Conservation (phyloP, 78 protist species). For the Monosiga brevicollis region DNA sequence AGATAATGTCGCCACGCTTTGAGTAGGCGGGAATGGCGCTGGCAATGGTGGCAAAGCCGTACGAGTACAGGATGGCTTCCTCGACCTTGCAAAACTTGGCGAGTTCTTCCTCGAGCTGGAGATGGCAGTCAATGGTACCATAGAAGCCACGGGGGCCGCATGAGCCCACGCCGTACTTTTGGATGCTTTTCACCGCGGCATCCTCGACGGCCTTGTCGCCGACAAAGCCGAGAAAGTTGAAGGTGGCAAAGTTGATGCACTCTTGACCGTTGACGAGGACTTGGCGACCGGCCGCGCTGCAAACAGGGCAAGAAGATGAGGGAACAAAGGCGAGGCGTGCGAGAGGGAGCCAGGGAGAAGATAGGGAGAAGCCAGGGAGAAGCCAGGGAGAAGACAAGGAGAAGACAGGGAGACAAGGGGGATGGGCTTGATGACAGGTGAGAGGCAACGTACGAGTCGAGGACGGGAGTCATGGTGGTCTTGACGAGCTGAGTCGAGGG, state of each 20-base stretch:
- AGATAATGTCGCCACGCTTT: conserved; percentile 71
- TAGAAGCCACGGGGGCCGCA: conserved; percentile 99
- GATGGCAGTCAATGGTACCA: conserved; percentile 89
- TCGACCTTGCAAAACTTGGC: conserved; percentile 54
- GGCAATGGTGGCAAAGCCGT: conserved; percentile 70
- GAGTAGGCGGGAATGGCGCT: conserved; percentile 83
- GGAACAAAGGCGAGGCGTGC: neutral
- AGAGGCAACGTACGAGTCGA: neutral
- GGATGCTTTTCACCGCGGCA: conserved; percentile 5
- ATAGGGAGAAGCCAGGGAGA: neutral
- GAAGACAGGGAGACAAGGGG: neutral
- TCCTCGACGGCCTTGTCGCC: neutral
- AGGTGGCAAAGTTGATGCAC: neutral
- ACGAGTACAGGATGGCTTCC: conserved; percentile 76
- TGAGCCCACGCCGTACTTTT: conserved; percentile 86
- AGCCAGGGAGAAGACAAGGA: neutral
- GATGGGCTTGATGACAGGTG: neutral
- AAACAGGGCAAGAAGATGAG: neutral
- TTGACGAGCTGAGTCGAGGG: neutral
- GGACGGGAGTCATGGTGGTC: neutral
- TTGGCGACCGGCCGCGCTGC: neutral
- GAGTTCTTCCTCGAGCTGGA: conserved; percentile 65
- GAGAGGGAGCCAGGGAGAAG: neutral
- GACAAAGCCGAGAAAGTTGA: conserved; percentile 10
- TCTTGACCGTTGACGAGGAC: neutral